Conservation (phyloP, 2,329 filamentous ascomycete genomes). For the Exophiala phaeomuriformis region DNA sequence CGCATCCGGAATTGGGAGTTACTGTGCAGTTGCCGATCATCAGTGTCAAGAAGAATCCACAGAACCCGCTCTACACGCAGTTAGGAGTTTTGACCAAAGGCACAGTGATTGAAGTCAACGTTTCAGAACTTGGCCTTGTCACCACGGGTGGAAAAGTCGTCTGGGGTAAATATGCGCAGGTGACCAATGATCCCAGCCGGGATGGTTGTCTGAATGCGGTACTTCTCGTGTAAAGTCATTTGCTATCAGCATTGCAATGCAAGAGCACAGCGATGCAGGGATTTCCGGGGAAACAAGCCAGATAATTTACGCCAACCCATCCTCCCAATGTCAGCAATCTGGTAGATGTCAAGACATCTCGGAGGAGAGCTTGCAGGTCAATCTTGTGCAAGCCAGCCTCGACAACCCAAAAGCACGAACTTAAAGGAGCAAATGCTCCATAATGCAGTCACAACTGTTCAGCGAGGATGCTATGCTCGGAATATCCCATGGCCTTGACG, state of each 20-base stretch:
- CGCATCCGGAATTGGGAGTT: slow-evolving; percentile 70
- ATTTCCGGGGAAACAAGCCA: background rate
- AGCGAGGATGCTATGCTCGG: slow-evolving; percentile 30
- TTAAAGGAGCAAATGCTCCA: background rate
- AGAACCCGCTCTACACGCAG: slow-evolving; percentile 86
- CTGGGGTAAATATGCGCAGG: slow-evolving; percentile 77
- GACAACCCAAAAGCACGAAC: background rate
- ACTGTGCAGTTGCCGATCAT: slow-evolving; percentile 82
- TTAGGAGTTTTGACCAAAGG: slow-evolving; percentile 83
- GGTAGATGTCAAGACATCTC: too few species aligned
- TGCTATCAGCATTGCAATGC: too few species aligned
- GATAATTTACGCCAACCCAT: background rate
- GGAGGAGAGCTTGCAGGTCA: too few species aligned
- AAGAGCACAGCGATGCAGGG: too few species aligned
- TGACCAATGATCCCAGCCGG: slow-evolving; percentile 51
- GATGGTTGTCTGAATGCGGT: slow-evolving; percentile 56
- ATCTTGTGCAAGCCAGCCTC: too few species aligned
- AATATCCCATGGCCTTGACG: slow-evolving; percentile 40
- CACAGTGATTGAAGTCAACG: slow-evolving; percentile 83
- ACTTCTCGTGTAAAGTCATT: slow-evolving; percentile 20
- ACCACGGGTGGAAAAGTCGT: slow-evolving; percentile 89
- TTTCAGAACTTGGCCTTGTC: slow-evolving; percentile 81
- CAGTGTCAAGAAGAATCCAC: slow-evolving; percentile 74
- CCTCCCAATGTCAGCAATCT: too few species aligned
- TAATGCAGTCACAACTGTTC: slow-evolving; percentile 14